Conservation (phyloP, 2,329 filamentous ascomycete species). For the Verticillium albo-atrum region DNA sequence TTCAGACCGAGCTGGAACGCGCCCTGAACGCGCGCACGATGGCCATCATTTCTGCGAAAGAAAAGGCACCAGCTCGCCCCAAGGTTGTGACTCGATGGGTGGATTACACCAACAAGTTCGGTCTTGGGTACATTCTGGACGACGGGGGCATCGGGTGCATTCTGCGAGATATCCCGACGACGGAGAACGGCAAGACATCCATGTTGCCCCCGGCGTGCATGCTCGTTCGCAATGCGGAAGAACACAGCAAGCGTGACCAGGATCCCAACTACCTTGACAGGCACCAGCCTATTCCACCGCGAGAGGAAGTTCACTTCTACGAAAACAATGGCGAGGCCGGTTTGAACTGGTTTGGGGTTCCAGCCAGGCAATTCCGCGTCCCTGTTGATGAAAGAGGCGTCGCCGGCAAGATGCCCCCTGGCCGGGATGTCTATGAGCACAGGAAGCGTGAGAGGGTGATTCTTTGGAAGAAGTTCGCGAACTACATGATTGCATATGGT, state of each 20-base stretch:
- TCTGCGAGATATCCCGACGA: slow-evolving; percentile 50
- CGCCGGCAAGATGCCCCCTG: slow-evolving; percentile 55
- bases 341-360: slow-evolving; percentile 58
- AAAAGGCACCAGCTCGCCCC: slow-evolving; percentile 50
- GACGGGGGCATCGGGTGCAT: slow-evolving; percentile 77
- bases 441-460: slow-evolving; percentile 62
- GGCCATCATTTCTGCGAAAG: slow-evolving; percentile 54
- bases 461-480: slow-evolving; percentile 69
- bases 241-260: slow-evolving; percentile 60
- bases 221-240: slow-evolving; percentile 66
- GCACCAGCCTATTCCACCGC: slow-evolving; percentile 60
- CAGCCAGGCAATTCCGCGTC: slow-evolving; percentile 57
- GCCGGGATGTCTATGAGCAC: slow-evolving; percentile 61
- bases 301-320: slow-evolving; percentile 65
- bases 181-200: slow-evolving; percentile 43
- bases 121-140: slow-evolving; percentile 77
- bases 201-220: slow-evolving; percentile 66
- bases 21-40: slow-evolving; percentile 60
- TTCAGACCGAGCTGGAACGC: slow-evolving; percentile 59
- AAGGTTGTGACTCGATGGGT: slow-evolving; percentile 76
- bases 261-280: slow-evolving; percentile 52
- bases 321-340: slow-evolving; percentile 65
- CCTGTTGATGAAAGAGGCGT: slow-evolving; percentile 53
- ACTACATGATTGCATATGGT: slow-evolving; percentile 71
- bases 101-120: slow-evolving; percentile 84